Conservation (phyloP, 257 asterid genomes). For the Solanum virginianum region DNA sequence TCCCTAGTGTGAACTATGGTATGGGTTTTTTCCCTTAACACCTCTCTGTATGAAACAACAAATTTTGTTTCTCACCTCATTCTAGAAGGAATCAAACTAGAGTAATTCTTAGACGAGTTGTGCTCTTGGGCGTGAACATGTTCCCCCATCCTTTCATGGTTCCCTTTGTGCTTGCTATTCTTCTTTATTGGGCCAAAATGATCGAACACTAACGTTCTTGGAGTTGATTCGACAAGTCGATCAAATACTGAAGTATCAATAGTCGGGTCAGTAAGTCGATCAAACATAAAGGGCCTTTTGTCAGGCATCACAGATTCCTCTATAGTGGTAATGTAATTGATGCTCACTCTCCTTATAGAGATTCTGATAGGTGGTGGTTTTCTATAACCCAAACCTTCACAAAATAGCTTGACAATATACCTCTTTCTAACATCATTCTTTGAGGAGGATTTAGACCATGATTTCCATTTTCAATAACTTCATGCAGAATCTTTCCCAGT, state of each 20-base stretch:
- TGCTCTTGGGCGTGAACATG: neutral
- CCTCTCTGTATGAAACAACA: neutral
- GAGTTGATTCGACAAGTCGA: neutral
- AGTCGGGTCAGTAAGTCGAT: accelerated
- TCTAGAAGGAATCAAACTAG: neutral
- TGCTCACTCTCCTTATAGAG: neutral
- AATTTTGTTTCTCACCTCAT: neutral
- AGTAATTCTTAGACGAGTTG: neutral
- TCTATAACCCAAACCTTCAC: neutral
- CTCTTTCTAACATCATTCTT: neutral
- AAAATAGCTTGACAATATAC: neutral
- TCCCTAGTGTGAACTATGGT: neutral
- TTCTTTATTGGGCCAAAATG: neutral
- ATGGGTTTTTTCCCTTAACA: neutral
- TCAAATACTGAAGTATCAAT: neutral
- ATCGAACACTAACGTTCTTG: neutral
- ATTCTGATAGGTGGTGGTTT: neutral
- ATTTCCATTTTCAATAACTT: neutral
- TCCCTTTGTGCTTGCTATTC: accelerated
- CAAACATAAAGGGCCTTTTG: neutral
- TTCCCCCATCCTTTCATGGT: neutral
- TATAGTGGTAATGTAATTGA: neutral
- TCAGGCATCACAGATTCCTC: neutral
- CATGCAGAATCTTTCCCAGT: accelerated
- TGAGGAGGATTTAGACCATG: neutral